Base-by-base conservation (phyloP, 495 filamentous ascomycete species). In the Xylona heveae region DNA sequence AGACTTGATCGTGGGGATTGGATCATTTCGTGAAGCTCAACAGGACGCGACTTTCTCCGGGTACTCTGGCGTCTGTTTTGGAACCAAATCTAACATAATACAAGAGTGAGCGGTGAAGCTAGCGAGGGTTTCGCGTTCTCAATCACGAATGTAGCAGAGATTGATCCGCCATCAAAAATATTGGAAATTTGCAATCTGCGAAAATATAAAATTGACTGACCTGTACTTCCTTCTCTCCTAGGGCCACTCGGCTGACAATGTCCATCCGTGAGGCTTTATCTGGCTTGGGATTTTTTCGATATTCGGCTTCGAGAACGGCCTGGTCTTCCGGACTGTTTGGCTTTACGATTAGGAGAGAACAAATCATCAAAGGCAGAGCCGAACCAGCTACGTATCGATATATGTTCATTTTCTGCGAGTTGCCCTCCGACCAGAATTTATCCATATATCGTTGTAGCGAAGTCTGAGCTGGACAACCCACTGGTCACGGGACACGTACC, bases 201-300 rank as follows among this genome's bases (percentile, higher is more conserved):
- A 31, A 19, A 16, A 23, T 21, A 31, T 33, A 17, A 17, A 8
- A 26, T 37, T 37, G 35, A 58, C 76, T 61, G 44, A 94, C 88
- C 69, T 95, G 90, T 12, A 95, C 81, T 61, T 94, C 85, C 51
- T 94, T 94, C 55, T 99, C 88, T 38, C 78, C 88, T 42, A 99
- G 64, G 28, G 77, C 72, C 33, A 95, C 90, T 47, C 68, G 71
- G 51, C 64, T 68, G 33, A 84, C 76, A 36, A 99, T 80, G 43
- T 72, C 74, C 27, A 74, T 62, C 47, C 88, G 78, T 45, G 77
- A 74, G 10, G 70, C 61, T 52, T 94, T 94, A 58, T 95, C 88
- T 33, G 90, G 90, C 48, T 92, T 93, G 3, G 82, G 63, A 46
- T 94, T 84, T 22, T 59, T 60, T 39, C 69, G 62, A 48, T 91